Evolutionary conservation across 2,329 filamentous ascomycete genomes (phyloP), one percentile per base, ranked within the genome.

Genomic region (Apiospora malaysiana): DNA sequence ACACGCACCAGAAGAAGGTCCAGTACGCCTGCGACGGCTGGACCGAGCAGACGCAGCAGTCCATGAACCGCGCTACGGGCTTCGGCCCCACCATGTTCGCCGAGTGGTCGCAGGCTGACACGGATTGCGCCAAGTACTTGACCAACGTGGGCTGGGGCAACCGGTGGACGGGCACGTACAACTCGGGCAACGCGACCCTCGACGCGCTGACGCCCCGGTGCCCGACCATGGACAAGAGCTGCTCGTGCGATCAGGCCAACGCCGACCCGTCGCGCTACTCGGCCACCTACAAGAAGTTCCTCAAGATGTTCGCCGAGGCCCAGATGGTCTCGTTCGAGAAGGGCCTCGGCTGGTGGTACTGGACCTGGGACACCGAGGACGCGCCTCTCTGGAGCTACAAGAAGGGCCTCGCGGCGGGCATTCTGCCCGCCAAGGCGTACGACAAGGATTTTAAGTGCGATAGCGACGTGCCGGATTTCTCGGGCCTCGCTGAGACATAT

Each of bases 291-390:
- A 97, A 96, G 83, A 84, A 90, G 75, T 98, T 95, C 82, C 85
- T 99, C 73, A 88, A 89, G 74, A 93, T 93, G 82, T 98, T 98
- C 82, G 96, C 96, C 7, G 92, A 97, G 82, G 96, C 95, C 69
- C 96, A 99, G 84, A 99, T 99, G 94, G 87, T 92, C 76, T 93
- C 91, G 71, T 99, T 98, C 78, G 95, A 98, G 82, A 91, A 92
- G 73, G 94, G 93, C 7, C 96, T 93, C 92, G 96, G 96, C 67
- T 99, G 96, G 96, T 98, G 97, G 84, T 99, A 99, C 83, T 99
- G 96, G 96, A 98, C 95, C 45, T 97, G 96, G 95, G 90, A 94
- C 82, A 97, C 95, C 42, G 95, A 98, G 85, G 87, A 83, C 74
- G 91, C 93, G 67, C 86, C 91, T 72, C 94, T 98, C 83, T 99